phyloP scores from a whole-genome alignment of 2,329 filamentous ascomycete genomes.

The Alternaria gaisen region DNA sequence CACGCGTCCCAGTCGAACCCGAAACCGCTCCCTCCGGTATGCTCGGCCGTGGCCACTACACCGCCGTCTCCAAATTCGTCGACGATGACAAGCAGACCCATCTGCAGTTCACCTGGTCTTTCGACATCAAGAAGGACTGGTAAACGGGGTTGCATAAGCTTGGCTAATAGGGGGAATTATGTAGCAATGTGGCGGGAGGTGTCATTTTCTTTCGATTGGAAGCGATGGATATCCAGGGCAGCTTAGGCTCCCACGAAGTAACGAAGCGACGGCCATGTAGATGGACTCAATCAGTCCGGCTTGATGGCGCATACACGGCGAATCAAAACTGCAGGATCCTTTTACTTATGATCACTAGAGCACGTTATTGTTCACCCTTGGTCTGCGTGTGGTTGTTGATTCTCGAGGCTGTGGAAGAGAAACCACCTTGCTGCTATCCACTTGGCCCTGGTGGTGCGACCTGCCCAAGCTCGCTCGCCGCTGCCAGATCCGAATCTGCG shows the following conservation, averaged over 20 bases:
- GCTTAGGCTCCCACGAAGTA: constrained; percentile 26
- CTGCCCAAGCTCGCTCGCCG: constrained; percentile 56
- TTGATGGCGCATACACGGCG: constrained; percentile 13
- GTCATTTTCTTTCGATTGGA: constrained; percentile 17
- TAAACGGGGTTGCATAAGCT: constrained; percentile 51
- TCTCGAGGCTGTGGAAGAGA: constrained; percentile 33
- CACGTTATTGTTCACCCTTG: constrained; percentile 14
- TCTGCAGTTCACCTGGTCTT: constrained; percentile 93
- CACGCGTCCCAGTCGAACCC: constrained; percentile 71
- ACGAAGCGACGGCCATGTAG: constrained; percentile 35
- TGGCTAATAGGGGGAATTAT: constrained; percentile 7
- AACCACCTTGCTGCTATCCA: constrained; percentile 58
- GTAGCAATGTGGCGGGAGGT: constrained; percentile 18
- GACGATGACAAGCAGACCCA: constrained; percentile 95
- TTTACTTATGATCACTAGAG: constrained; percentile 7
- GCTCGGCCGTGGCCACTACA: constrained; percentile 89
- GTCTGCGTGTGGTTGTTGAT: constrained; percentile 9
- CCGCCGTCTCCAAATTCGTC: constrained; percentile 86
- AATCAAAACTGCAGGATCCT: constrained; percentile 18
- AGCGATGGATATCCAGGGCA: constrained; percentile 28
- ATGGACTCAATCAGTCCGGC: constrained; percentile 18
- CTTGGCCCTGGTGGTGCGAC: constrained; percentile 56
- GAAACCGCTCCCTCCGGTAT: constrained; percentile 94
- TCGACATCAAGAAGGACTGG: constrained; percentile 98
- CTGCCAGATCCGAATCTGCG: constrained; percentile 48